Percentiles rank a stretch among this genome's conserved stretches.
Evolutionary conservation across 2,329 filamentous ascomycete genomes (phyloP).

Genomic region (Colletotrichum higginsianum): DNA sequence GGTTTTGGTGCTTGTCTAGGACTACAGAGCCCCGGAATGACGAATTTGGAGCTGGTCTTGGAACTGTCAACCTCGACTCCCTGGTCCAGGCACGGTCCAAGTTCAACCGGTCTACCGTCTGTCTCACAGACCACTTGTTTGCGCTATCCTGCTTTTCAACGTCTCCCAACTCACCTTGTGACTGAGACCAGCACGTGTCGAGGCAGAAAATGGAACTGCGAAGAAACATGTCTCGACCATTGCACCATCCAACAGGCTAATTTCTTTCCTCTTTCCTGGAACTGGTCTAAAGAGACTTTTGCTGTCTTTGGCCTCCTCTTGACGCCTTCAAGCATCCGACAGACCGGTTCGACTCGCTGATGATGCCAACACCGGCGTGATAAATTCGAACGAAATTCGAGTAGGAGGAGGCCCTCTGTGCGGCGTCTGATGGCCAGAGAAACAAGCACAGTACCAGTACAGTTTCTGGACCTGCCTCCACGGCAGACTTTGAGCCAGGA

Average conservation of each 20-base stretch:
- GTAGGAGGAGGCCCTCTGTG: background rate
- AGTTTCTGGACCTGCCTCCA: conserved; percentile 3
- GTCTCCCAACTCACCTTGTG: conserved; percentile 7
- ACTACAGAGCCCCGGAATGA: background rate
- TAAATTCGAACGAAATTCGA: background rate
- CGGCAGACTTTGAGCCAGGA: background rate
- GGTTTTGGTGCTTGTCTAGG: conserved; percentile 9
- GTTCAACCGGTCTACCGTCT: background rate
- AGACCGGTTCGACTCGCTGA: conserved; percentile 18
- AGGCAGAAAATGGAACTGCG: background rate
- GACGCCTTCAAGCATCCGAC: conserved; percentile 6
- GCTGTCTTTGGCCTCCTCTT: background rate
- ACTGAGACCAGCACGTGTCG: conserved; percentile 18
- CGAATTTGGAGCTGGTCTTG: conserved; percentile 3
- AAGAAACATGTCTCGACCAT: conserved; percentile 10
- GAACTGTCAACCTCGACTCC: background rate
- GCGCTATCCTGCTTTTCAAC: background rate
- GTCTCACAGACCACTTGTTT: background rate
- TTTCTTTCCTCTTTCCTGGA: conserved; percentile 24
- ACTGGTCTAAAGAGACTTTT: background rate
- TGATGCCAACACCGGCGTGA: conserved; percentile 3
- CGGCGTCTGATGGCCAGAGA: conserved; percentile 3
- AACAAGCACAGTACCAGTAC: conserved; percentile 20
- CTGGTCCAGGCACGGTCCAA: background rate
- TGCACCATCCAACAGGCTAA: background rate